phyloP scores from a whole-genome alignment of 805 yeast species.

The Wickerhamiella lipophila region DNA sequence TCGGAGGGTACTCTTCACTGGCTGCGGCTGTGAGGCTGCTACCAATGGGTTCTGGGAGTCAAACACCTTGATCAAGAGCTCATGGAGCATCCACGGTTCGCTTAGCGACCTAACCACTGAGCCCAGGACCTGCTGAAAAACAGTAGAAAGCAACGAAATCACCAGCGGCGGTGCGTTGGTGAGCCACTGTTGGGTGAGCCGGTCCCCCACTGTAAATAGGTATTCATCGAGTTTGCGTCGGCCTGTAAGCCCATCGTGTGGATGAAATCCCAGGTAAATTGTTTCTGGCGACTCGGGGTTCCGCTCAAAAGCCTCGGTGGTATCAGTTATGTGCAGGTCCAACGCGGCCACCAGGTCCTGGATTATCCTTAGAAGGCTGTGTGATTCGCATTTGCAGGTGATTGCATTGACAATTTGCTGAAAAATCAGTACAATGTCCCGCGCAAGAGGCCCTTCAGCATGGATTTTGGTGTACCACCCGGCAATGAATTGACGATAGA shows the following conservation, averaged over 20 bases:
- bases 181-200: background rate
- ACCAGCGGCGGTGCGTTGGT: conserved; percentile 3
- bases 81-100: conserved; percentile 13
- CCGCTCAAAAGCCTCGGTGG: background rate
- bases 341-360: background rate
- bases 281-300: background rate
- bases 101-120: background rate
- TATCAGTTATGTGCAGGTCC: conserved; percentile 5
- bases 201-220: background rate
- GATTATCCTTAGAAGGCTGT: background rate
- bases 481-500: conserved; percentile 11
- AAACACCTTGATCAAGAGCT: conserved; percentile 2
- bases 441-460: conserved; percentile 11
- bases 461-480: conserved; percentile 11
- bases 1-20: background rate
- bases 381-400: background rate
- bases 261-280: conserved; percentile 6
- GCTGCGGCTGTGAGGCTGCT: background rate
- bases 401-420: background rate
- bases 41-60: background rate
- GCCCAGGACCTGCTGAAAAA: conserved; percentile 9
- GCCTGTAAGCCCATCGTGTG: conserved; percentile 8
- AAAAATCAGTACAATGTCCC: conserved; percentile 1
- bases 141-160: conserved; percentile 3
- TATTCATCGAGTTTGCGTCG: conserved; percentile 5